Base-by-base conservation (phyloP, 768 basidiomycete species). In the Cantharellus cinnabarinus region DNA sequence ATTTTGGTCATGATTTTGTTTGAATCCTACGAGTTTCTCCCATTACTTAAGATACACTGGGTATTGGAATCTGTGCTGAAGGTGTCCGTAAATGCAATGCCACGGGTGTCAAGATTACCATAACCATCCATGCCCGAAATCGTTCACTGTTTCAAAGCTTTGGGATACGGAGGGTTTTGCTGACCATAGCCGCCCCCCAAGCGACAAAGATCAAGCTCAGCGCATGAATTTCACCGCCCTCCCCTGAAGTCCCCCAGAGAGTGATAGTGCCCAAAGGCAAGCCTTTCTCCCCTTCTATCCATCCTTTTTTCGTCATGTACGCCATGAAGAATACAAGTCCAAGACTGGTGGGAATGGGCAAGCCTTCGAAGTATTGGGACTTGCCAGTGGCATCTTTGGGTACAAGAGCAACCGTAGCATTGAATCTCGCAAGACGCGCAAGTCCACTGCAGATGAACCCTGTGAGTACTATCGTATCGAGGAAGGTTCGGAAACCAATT, bases 161-260 rank as follows among this genome's bases (percentile, higher is more conserved):
- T 7, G 88, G 86, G 57, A 97, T 80, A 56, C 81, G 78, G 52
- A 99, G 74, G 14, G 95, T 98, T 73, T 98, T 98, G 76, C 89
- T 93, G 63, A 99, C 87, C 94, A 99, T 98, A 54, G 87, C 85
- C 14, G 90, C 84, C 4, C 86, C 94, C 93, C 91, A 98, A 7
- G 75, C 67, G 4, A 73, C 83, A 69, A 90, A 89, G n/a, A 93
- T 66, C 41, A 87, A 62, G 66, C 81, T 81, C 48, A 82, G 81
- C 42, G 79, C 71, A 70, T 99, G 95, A 54, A 98, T 65, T 64
- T 98, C 94, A 65, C 91, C 83, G 40, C 81, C 77, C 5, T 83
- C 83, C 7, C 84, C 87, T 40, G 72, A 66, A 42, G 72, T 63
- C 15, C 85, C 87, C 82, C 85, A 89, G 10, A 88, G 67, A 4